Base-by-base conservation (phyloP, 371 early-diverging fungal genomes). In the Batkoa obscura region DNA sequence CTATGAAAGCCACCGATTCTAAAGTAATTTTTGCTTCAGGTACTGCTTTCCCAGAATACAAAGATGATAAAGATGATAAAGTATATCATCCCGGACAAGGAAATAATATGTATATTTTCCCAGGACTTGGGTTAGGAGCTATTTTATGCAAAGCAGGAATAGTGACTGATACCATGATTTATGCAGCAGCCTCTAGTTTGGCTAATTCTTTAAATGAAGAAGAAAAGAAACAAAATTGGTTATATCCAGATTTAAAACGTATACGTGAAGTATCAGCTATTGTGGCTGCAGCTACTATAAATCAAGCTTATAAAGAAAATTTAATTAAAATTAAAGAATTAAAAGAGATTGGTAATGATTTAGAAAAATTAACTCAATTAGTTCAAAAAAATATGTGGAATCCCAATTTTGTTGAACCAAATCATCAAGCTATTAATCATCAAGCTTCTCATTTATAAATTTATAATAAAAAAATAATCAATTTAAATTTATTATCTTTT, bases 31-130 rank as follows among this genome's bases (percentile, higher is more conserved):
- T 92, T 72, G 90, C 90, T 17, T 88, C 88, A 2, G 94, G 94
- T 48, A 91, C 94, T 2, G 89, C 86, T 5, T 91, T 91, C 73
- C 94, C 94, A 34, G 60, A 71, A 23, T 84, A 80, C 63, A 72
- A 64, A 1, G 66, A 78, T 15, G 75, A 83, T 12, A 63, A 64
- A 15, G 76, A 81, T 23, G 68, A 71, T 10, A 63, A 72, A 42
- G 57, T 72, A 13, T 64, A 66, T 23, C 63, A 75, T 53, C 86
- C 90, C 9, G 90, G 86, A 15, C 91, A 92, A 72, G 92, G 90
- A 51, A 90, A 90, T 73, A 91, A 91, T 72, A 87, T 87, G 85
- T 86, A 82, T 62, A 79, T 84, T 35, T 85, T 86, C 80, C 94
- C 94, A 48, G 88, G 89, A 43, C 75, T 93, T 31, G 94, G 92